Conservation (phyloP, 2,329 filamentous ascomycete species). For the Fusarium newnesense region DNA sequence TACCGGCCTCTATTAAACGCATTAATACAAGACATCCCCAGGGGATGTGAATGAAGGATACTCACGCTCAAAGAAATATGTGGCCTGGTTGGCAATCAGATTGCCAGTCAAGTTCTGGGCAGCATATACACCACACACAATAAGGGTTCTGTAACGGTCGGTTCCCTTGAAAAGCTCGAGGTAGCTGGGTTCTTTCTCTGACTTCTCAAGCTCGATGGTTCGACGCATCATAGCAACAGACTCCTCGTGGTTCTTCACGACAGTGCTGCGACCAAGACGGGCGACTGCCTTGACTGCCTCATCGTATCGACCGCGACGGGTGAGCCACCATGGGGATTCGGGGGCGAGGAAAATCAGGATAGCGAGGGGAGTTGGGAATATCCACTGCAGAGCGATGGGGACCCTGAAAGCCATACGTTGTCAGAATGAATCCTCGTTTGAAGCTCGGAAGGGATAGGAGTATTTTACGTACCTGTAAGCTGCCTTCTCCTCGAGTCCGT, state of each 20-base stretch:
- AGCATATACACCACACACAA: conserved; percentile 67
- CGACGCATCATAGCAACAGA: conserved; percentile 67
- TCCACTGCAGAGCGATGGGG: conserved; percentile 67
- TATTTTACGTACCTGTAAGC: conserved; percentile 31
- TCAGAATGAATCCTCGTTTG: conserved; percentile 33
- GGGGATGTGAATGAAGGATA: background rate
- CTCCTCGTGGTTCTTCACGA: conserved; percentile 38
- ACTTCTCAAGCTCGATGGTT: conserved; percentile 63
- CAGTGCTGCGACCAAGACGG: background rate
- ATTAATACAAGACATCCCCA: background rate
- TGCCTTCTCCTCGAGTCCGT: conserved; percentile 33
- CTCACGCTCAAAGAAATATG: conserved; percentile 64
- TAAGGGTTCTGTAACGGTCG: conserved; percentile 63
- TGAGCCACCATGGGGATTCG: conserved; percentile 65
- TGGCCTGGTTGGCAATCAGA: conserved; percentile 69
- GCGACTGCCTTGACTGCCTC: conserved; percentile 53
- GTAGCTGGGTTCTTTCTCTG: conserved; percentile 55
- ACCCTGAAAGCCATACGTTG: conserved; percentile 46
- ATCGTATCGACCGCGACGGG: conserved; percentile 57
- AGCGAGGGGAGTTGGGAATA: conserved; percentile 65
- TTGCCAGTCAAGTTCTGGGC: conserved; percentile 70
- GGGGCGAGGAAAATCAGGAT: conserved; percentile 62
- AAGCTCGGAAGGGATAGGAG: conserved; percentile 7
- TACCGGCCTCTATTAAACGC: conserved; percentile 65
- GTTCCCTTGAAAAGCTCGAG: conserved; percentile 65